Percentiles rank a stretch among this genome's conserved stretches.
These are phyloP conservation scores for Senna siamea DNA, from an alignment of 306 rosid genomes.

Conservation along the genomic window DNA sequence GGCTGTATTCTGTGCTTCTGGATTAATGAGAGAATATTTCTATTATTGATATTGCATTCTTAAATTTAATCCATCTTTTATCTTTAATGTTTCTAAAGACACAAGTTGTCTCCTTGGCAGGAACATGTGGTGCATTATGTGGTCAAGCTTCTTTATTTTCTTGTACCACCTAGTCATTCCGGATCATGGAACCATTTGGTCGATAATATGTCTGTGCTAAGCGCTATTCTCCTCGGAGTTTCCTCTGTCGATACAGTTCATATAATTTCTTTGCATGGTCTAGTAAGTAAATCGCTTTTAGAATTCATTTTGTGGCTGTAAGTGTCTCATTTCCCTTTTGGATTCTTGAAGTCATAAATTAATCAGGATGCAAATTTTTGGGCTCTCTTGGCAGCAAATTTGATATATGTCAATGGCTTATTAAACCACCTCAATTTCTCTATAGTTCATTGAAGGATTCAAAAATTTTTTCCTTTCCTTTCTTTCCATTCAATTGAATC, in stretches of 20 bases:
- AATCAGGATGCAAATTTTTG: neutral
- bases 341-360: conserved; percentile 25
- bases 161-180: conserved; percentile 50
- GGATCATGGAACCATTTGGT: conserved; percentile 61
- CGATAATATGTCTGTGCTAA: conserved; percentile 62
- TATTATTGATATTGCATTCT: conserved; percentile 23
- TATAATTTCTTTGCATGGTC: conserved; percentile 75
- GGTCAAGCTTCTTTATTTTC: conserved; percentile 72
- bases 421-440: conserved; percentile 11
- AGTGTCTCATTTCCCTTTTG: conserved; percentile 19
- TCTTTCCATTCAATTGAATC: conserved; percentile 24
- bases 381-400: conserved; percentile 17
- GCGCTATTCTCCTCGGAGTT: conserved; percentile 65
- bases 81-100: conserved; percentile 32
- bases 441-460: too few relatives aligned
- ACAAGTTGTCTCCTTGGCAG: conserved; percentile 48
- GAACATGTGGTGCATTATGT: conserved; percentile 74
- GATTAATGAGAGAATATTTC: conserved; percentile 23
- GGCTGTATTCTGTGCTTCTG: conserved; percentile 28
- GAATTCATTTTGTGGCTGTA: conserved; percentile 18
- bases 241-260: conserved; percentile 70
- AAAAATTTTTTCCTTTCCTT: too few relatives aligned
- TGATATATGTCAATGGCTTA: conserved; percentile 22
- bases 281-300: conserved; percentile 54
- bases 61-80: conserved; percentile 20